A percentile compares a stretch with the other conserved stretches of the same genome.
These are phyloP conservation scores for Elaeis guineensis DNA, from an alignment of 176 grass and related monocot genomes.

Conservation along the genomic window DNA sequence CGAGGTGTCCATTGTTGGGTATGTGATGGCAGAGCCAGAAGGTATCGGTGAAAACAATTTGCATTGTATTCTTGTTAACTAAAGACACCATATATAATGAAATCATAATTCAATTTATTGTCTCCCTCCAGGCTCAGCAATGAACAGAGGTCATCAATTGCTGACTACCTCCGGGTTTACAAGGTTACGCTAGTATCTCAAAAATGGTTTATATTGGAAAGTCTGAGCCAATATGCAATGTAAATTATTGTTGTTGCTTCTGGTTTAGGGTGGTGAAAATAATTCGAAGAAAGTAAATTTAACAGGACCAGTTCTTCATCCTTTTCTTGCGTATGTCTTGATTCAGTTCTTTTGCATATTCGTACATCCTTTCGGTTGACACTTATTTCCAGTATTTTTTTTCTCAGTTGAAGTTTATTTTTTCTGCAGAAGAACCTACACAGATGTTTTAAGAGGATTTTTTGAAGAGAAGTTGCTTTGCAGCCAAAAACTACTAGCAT, in stretches of 20 bases:
- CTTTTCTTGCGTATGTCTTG: conserved; percentile 68
- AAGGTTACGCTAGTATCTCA: conserved; percentile 40
- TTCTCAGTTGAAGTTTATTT: not conserved
- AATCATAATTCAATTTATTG: too few relatives aligned
- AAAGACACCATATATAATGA: too few relatives aligned
- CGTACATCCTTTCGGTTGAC: conserved; percentile 3
- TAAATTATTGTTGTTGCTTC: conserved; percentile 10
- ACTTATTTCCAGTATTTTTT: conserved; percentile 15
- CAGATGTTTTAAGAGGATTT: conserved; percentile 63
- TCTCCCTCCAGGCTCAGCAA: conserved; percentile 52
- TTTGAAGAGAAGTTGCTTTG: conserved; percentile 74
- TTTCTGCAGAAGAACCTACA: conserved; percentile 68
- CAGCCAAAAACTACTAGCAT: conserved; percentile 65
- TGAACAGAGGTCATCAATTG: conserved; percentile 79
- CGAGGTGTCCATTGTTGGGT: conserved; percentile 99
- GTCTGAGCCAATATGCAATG: not conserved
- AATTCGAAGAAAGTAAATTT: conserved; percentile 71
- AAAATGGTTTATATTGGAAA: not conserved
- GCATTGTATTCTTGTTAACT: conserved; percentile 6
- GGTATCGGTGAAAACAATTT: conserved; percentile 24
- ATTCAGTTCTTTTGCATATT: not conserved
- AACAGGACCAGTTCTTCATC: conserved; percentile 65
- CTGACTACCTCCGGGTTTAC: conserved; percentile 84
- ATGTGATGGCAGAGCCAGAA: conserved; percentile 89
- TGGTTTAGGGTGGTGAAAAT: conserved; percentile 69